Evolutionary conservation across 208 protist species (phyloP), one percentile per base, ranked within the genome.

Genomic region (Plasmodiophora brassicae): DNA sequence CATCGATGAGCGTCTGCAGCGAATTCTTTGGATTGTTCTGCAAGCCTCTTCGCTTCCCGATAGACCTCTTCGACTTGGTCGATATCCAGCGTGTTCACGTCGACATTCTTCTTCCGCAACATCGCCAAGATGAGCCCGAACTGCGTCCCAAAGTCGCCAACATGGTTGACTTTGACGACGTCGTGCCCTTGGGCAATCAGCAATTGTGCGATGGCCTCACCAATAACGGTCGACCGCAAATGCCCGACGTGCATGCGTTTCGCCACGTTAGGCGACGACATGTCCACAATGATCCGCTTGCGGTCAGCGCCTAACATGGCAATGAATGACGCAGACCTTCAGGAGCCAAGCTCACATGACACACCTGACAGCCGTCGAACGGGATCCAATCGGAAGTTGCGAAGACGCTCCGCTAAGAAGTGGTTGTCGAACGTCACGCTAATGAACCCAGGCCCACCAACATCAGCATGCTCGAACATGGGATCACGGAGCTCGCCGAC

Each of bases 241-340:
- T 98, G 97, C 44, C 97, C 97, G 5, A 98, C 98, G 92, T 99
- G 98, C 97, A 99, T 99, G 89, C 97, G 95, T 94, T 99, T 99
- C 45, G 97, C 97, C 87, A 99, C 97, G 92, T 99, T 99, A 25
- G 71, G 71, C 10, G 71, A 84, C 25, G 71, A 84, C n/a, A 84
- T 43, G 25, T 84, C 71, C 10, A 84, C 14, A 8, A 84, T 14
- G 8, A 84, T 39, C 71, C 25, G 14, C 50, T 57, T 57, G 25
- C 25, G 50, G 25, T 57, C 20, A 14, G 14, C 50, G 14, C 50
- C 50, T 57, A 57, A 25, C 50, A 57, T 57, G 20, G 25, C 14
- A 14, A 14, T 14, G 14, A 14, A 28, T 57, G 25, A 25, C 50
- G 25, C 14, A 14, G 25, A 57, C 50, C 25, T 57, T 57, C 50